Percentiles rank a stretch among this genome's conserved stretches.
These are phyloP conservation scores for Thalassiosira mediterranea DNA, from an alignment of 352 stramenopile species.

Conservation along the genomic window DNA sequence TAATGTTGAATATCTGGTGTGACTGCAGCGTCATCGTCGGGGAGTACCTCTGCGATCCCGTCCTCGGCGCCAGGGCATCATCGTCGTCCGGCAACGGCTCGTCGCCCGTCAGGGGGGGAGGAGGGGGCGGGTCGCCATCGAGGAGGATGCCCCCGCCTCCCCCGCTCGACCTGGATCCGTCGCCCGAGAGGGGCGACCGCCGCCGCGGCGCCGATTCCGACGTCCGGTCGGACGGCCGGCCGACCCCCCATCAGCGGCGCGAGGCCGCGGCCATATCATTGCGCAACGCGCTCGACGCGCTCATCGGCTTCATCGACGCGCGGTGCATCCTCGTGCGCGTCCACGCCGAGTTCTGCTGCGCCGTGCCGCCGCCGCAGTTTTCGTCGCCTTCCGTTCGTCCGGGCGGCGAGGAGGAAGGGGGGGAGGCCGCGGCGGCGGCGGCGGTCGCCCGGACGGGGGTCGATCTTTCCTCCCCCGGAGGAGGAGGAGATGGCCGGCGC, in stretches of 20 bases:
- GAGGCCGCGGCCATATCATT: slow-evolving; percentile 41
- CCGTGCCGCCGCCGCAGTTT: too few relatives aligned
- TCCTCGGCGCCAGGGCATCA: slow-evolving; percentile 26
- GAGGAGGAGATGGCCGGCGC: too few relatives aligned
- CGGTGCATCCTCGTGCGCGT: slow-evolving; percentile 35
- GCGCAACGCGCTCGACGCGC: slow-evolving; percentile 32
- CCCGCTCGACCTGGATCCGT: neutral
- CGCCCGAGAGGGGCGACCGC: neutral
- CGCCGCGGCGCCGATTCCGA: neutral
- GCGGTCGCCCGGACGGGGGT: too few relatives aligned
- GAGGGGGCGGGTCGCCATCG: too few relatives aligned
- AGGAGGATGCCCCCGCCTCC: neutral
- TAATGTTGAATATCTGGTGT: too few relatives aligned
- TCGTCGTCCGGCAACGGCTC: neutral
- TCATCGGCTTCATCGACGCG: slow-evolving; percentile 46
- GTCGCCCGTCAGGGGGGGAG: neutral
- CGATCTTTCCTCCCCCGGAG: too few relatives aligned
- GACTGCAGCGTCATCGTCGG: slow-evolving; percentile 45
- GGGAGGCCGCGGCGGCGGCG: too few relatives aligned
- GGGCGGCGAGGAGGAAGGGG: neutral
- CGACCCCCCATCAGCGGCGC: slow-evolving; percentile 3
- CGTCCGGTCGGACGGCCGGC: neutral
- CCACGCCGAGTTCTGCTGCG: slow-evolving; percentile 34
- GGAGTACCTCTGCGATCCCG: slow-evolving; percentile 50
- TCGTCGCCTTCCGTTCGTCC: neutral